These are phyloP conservation scores for Fusarium marasasianum DNA, from an alignment of 2,329 filamentous ascomycete species.

Conservation along the genomic window DNA sequence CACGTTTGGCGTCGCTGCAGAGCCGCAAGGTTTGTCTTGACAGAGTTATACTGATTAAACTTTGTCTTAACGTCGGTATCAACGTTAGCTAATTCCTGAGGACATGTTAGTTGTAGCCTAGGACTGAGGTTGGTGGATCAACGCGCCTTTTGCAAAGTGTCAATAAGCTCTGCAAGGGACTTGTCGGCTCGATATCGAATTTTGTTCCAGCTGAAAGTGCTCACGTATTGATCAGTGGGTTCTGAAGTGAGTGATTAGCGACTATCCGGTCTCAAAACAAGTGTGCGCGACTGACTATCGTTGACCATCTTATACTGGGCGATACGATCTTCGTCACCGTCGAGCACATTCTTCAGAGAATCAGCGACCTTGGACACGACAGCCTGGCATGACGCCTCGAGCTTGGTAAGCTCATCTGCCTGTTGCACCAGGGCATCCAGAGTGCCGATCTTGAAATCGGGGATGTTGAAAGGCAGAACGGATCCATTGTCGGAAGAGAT, in stretches of 20 bases:
- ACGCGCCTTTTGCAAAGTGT: slow-evolving; percentile 83
- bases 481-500: slow-evolving; percentile 79
- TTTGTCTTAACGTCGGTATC: slow-evolving; percentile 97
- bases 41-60: slow-evolving; percentile 91
- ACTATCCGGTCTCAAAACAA: neutral
- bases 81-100: slow-evolving; percentile 84
- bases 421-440: slow-evolving; percentile 95
- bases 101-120: slow-evolving; percentile 9
- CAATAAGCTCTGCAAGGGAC: slow-evolving; percentile 85
- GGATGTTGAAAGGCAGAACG: slow-evolving; percentile 81
- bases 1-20: slow-evolving; percentile 90
- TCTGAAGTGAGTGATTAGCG: slow-evolving; percentile 63
- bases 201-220: slow-evolving; percentile 94
- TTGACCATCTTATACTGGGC: slow-evolving; percentile 92
- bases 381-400: slow-evolving; percentile 79
- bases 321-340: slow-evolving; percentile 84
- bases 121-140: neutral
- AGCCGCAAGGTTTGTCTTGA: slow-evolving; percentile 84
- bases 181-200: slow-evolving; percentile 96
- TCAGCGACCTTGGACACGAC: slow-evolving; percentile 91
- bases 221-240: slow-evolving; percentile 93
- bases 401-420: slow-evolving; percentile 92
- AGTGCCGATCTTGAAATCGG: slow-evolving; percentile 97
- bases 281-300: slow-evolving; percentile 72
- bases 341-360: slow-evolving; percentile 82